phyloP scores from a whole-genome alignment of 768 basidiomycete species.

The Lactarius hengduanensis region DNA sequence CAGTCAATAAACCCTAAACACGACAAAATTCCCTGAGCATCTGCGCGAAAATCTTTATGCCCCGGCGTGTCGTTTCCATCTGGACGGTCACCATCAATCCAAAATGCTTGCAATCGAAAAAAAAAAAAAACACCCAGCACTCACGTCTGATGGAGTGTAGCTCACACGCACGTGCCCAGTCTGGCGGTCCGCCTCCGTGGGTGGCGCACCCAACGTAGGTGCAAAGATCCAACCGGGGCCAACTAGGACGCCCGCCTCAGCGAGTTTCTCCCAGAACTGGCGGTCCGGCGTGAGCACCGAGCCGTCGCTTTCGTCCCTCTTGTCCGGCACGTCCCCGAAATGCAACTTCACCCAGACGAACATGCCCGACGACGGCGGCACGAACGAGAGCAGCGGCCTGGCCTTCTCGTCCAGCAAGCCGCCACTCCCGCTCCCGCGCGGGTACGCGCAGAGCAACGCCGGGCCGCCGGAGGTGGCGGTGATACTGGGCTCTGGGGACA shows the following conservation, averaged over 20 bases:
- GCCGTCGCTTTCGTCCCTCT: conserved; percentile 33
- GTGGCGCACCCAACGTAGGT: background rate
- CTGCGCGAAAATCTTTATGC: conserved; percentile 21
- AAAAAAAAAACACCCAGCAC: conserved; percentile 22
- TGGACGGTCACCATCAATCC: conserved; percentile 17
- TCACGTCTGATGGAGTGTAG: conserved; percentile 54
- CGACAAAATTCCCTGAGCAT: conserved; percentile 22
- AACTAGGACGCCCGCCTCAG: conserved; percentile 63
- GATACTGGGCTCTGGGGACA: conserved; percentile 40
- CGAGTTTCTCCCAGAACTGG: conserved; percentile 59
- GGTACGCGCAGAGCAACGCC: conserved; percentile 47
- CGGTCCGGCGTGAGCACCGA: conserved; percentile 48
- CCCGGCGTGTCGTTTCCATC: conserved; percentile 24
- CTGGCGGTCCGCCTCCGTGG: conserved; percentile 25
- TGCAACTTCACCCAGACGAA: conserved; percentile 72
- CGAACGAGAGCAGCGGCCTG: conserved; percentile 57
- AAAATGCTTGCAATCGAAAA: background rate
- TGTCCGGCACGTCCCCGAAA: conserved; percentile 54
- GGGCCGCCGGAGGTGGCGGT: conserved; percentile 34
- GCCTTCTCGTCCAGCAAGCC: conserved; percentile 38
- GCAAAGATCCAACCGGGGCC: conserved; percentile 52
- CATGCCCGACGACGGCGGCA: conserved; percentile 80
- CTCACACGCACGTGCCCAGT: conserved; percentile 56
- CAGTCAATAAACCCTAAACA: background rate
- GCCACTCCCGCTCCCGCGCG: no score